Base-by-base conservation (phyloP, 2,329 filamentous ascomycete genomes). In the Tolypocladium guangdongense region DNA sequence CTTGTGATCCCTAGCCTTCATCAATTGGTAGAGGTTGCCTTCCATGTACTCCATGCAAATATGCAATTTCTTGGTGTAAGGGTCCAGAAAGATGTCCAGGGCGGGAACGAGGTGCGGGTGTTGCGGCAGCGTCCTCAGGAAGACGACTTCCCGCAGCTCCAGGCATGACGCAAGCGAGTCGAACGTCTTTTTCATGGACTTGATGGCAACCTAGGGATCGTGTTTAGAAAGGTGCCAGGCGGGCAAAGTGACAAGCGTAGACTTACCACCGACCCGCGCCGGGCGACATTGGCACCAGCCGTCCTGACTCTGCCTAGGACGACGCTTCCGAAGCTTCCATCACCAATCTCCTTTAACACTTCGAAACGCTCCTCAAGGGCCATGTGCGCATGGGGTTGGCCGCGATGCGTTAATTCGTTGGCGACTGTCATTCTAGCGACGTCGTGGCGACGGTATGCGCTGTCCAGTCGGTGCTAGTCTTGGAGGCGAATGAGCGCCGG, bases 1-100 rank as follows among this genome's bases (percentile, higher is more conserved):
- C 71, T 97, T 97, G 77, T 96, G 92, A 62, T 99, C 93, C 56
- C 93, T 84, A 51, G 93, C 87, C 75, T 99, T 99, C 93, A 99
- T 99, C 58, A 99, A 74, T 71, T 99, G 93, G 71, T 99, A 99
- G 1, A 99, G 79, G 70, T 99, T 99, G 50, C 93, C 93, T 68
- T 99, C 93, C 93, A 99, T 99, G 72, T 95, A 96, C 74, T 99
- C 93, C 93, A 99, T 99, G 66, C 83, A 86, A 61, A 99, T 99
- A 71, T 99, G 93, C 46, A 99, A 83, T 73, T 96, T 96, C 74
- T 91, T 95, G 73, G 82, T 96, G 68, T 90, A 88, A 0, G 93
- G 93, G 66, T 99, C 93, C 64, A 99, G 83, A 72, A 99, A 99
- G 65, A 99, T 99, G 72, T 99, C 93, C 60, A 97, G 81, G 6